Evolutionary conservation across 225 moss, liverwort and hornwort species (phyloP), one percentile per base, ranked within the genome.

Genomic region (Pseudisothecium myosuroides): DNA sequence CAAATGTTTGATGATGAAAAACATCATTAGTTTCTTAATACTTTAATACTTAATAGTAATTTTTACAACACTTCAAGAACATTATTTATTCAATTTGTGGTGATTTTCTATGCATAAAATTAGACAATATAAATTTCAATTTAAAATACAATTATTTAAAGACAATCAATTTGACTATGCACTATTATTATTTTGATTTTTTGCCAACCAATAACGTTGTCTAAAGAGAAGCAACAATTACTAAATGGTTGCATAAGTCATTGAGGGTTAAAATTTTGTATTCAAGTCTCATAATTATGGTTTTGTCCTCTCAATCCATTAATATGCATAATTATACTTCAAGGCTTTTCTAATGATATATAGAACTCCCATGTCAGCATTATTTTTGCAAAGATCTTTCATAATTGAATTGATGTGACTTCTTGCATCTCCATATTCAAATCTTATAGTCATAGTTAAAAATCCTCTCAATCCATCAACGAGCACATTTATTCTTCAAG

Each of bases 371-470:
- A 5, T 28, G 6, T 59, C 11, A 28, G 39, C 2, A 2, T 28
- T 8, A 10, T 24, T 37, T 15, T 55, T 24, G 23, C 16, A 28
- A 80, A 27, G 8, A n/a, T 58, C 7, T 39, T 15, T 55, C 2
- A 28, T 19, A 39, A 17, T 19, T 55, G 2, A 2, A 17, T 14
- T 56, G 26, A 58, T 39, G 17, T 17, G 58, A 39, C 41, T 29
- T 41, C 1, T 56, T n/a, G 12, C 0, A 56, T 0, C 4, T 79
- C 17, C 0, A 56, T n/a, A 1, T 9, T 56, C 11, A 17, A 79
- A 27, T n/a, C 11, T 56, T 0, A 4, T 55, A 37, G 8, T 54
- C 45, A 12, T 49, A 54, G 7, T 54, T 54, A 1, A 27, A 56
- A n/a, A 27, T 7, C 7, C 2, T 39, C 27, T 17, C 17, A 17